A percentile compares a stretch with the other conserved stretches of the same genome.
Evolutionary conservation across 805 yeast genomes (phyloP).

Genomic region (Pichia insulana): DNA sequence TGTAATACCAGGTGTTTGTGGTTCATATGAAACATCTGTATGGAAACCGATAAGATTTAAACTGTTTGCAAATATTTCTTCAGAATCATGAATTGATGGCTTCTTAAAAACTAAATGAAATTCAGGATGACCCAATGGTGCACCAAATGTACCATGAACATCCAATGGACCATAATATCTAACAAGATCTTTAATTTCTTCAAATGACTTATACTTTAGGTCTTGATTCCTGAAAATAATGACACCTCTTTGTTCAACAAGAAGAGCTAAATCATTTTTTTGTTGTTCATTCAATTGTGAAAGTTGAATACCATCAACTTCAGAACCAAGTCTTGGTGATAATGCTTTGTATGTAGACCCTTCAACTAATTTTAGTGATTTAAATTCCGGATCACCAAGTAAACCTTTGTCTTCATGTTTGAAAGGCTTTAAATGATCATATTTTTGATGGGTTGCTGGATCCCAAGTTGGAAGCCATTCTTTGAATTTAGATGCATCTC

Average conservation of each 20-base stretch:
- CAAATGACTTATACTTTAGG: conserved; percentile 45
- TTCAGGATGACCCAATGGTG: conserved; percentile 50
- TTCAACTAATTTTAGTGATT: conserved; percentile 34
- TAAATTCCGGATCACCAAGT: conserved; percentile 49
- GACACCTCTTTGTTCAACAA: conserved; percentile 63
- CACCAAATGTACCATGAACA: conserved; percentile 70
- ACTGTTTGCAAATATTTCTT: conserved; percentile 27
- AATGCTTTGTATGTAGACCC: conserved; percentile 31
- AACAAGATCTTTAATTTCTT: conserved; percentile 42
- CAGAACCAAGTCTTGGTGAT: conserved; percentile 67
- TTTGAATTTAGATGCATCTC: conserved; percentile 4
- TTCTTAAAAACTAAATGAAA: conserved; percentile 53
- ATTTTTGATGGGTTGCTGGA: conserved; percentile 5
- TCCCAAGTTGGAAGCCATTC: conserved; percentile 12
- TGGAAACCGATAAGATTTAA: conserved; percentile 47
- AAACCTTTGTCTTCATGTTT: conserved; percentile 46
- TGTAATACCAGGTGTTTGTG: conserved; percentile 65
- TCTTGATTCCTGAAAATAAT: conserved; percentile 61
- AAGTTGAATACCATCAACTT: conserved; percentile 51
- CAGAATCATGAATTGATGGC: conserved; percentile 29
- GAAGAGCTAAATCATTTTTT: conserved; percentile 60
- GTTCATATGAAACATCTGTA: conserved; percentile 65
- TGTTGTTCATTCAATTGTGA: conserved; percentile 43
- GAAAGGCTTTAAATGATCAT: conserved; percentile 27
- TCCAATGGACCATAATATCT: conserved; percentile 61